Conservation (phyloP, 208 protist genomes). For the Trichomonas vaginalis region DNA sequence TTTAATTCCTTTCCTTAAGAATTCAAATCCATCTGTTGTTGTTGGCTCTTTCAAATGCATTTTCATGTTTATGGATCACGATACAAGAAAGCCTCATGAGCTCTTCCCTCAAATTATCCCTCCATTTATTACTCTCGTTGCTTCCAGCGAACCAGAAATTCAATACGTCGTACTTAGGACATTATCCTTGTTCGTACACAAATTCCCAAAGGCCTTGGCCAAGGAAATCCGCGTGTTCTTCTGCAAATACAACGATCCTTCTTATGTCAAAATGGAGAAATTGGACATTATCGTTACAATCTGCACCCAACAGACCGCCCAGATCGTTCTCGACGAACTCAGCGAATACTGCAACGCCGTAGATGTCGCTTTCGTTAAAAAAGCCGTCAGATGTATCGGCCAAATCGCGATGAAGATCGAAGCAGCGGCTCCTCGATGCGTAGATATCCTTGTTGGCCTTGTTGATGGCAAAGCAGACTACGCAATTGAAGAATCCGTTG, state of each 20-base stretch:
- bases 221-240: conserved; percentile 77
- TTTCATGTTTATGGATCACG: conserved; percentile 47
- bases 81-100: conserved; percentile 45
- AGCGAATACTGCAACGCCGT: conserved; percentile 81
- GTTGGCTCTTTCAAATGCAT: conserved; percentile 81
- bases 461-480: conserved; percentile 66
- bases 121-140: conserved; percentile 62
- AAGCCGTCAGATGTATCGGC: conserved; percentile 79
- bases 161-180: conserved; percentile 94
- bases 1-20: conserved; percentile 74
- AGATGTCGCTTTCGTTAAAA: conserved; percentile 87
- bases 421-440: conserved; percentile 61
- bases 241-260: conserved; percentile 90
- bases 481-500: conserved; percentile 81
- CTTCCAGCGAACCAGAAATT: conserved; percentile 72
- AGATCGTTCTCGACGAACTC: conserved; percentile 67
- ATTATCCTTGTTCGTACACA: conserved; percentile 89
- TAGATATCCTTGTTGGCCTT: conserved; percentile 69
- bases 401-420: conserved; percentile 90
- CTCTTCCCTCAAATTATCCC: conserved; percentile 46
- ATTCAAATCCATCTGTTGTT: conserved; percentile 93
- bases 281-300: conserved; percentile 82
- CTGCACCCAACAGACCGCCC: conserved; percentile 62
- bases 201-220: conserved; percentile 40
- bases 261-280: conserved; percentile 96